Evolutionary conservation across 441 rosid species (phyloP).

Genomic region (Jatropha podagrica): DNA sequence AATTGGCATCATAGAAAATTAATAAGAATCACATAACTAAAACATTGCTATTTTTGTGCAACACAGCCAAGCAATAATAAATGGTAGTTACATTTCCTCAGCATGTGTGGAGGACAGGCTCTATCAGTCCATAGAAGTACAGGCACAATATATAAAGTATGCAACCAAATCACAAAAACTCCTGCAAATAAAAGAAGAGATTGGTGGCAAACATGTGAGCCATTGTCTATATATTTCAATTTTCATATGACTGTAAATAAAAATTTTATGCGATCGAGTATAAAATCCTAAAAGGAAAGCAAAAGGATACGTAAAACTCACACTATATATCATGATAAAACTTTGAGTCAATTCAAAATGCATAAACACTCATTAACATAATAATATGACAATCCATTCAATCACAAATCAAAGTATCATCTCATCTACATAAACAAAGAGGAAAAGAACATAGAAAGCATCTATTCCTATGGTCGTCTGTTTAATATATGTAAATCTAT

Average conservation of each 20-base stretch:
- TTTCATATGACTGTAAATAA: neutral
- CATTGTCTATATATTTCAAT: neutral
- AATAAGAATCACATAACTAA: neutral
- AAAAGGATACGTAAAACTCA: neutral
- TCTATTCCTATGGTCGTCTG: neutral
- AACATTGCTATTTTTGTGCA: neutral
- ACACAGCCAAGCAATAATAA: neutral
- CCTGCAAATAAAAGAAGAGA: neutral
- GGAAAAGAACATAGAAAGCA: neutral
- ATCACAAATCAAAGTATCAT: neutral
- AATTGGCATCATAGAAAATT: neutral
- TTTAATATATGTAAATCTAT: neutral
- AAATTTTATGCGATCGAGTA: neutral
- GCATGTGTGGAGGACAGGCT: neutral
- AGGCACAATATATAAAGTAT: neutral
- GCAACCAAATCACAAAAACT: neutral
- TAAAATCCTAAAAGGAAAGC: neutral
- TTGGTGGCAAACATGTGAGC: neutral
- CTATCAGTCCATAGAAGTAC: neutral
- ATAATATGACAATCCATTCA: neutral
- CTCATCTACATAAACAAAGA: neutral
- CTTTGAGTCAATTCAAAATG: neutral
- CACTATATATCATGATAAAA: neutral
- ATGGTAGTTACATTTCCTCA: neutral
- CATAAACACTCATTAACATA: neutral